Base-by-base conservation (phyloP, 2,329 filamentous ascomycete genomes). In the Celoporthe dispersa region DNA sequence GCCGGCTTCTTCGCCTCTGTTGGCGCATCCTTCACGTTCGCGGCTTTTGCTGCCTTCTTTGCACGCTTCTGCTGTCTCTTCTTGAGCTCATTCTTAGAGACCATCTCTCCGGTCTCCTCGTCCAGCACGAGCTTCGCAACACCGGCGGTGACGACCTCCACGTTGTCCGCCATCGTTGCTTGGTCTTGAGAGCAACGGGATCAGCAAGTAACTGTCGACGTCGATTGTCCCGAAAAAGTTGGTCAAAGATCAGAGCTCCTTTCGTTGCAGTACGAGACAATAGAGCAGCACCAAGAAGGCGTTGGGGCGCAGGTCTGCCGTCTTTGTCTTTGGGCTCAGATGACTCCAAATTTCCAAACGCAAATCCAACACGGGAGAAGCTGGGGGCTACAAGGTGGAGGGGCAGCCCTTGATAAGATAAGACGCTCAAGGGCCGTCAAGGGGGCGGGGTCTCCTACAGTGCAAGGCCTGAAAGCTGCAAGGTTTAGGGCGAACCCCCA, bases 21-120 rank as follows among this genome's bases (percentile, higher is more conserved):
- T 28, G 71, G 64, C 9, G 69, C 59, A 37, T 73, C 71, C 41
- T 71, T 72, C 11, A 59, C 68, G 28, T 59, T 70, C n/a, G 70
- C 71, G 33, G 76, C 75, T 16, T 77, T 77, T 8, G 77, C 74
- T 33, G 71, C 71, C 37, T 72, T 72, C 64, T 72, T 72, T 59
- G 78, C 77, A 28, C 79, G 75, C 72, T 81, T 82, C 66, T 75
- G 74, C 33, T 80, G 51, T 63, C 80, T 75, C 72, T 82, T 82
- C 77, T 81, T 81, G 72, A 82, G 72, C 74, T 82, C 80, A 61
- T 76, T 75, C 73, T 81, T 82, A 2, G 80, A 82, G 41, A 82
- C 78, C 80, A 81, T 81, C 69, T 82, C 80, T 6, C 80, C 80
- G 5, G 80, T 82, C 73, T 81, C 80, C 71, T 81, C 79, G 73